Evolutionary conservation across 768 basidiomycete genomes (phyloP).

Genomic region (Termitomyces sp.): DNA sequence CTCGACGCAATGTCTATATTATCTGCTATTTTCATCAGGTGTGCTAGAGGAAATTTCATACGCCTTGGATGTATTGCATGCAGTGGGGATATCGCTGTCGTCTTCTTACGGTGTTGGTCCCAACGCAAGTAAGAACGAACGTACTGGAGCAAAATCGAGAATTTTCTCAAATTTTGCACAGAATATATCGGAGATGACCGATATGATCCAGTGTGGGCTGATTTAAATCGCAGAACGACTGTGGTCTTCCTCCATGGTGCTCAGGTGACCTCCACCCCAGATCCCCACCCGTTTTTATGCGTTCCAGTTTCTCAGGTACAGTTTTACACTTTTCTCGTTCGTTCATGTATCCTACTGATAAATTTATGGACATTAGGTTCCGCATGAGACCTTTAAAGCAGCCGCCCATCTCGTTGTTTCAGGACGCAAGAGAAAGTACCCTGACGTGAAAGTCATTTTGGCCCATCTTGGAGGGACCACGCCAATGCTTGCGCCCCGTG

Average conservation of each 20-base stretch:
- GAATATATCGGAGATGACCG: conserved; percentile 61
- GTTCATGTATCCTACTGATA: neutral
- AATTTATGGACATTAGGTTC: conserved; percentile 40
- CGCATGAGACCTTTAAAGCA: conserved; percentile 79
- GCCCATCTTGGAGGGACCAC: conserved; percentile 73
- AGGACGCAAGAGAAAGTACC: conserved; percentile 57
- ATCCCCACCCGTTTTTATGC: conserved; percentile 58
- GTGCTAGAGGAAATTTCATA: conserved; percentile 54
- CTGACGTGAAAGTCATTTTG: conserved; percentile 57
- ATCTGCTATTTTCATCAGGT: conserved; percentile 28
- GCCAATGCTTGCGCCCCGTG: conserved; percentile 59
- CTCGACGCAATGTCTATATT: neutral
- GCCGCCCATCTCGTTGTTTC: conserved; percentile 73
- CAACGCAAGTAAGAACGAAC: conserved; percentile 42
- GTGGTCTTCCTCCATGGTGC: conserved; percentile 72
- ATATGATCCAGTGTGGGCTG: conserved; percentile 67
- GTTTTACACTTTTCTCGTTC: neutral
- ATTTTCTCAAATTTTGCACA: conserved; percentile 17
- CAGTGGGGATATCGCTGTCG: conserved; percentile 59
- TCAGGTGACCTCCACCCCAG: conserved; percentile 58
- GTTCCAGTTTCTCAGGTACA: conserved; percentile 64
- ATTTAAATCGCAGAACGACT: conserved; percentile 50
- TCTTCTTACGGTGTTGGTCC: conserved; percentile 60
- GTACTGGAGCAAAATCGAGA: neutral
- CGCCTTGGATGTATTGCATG: conserved; percentile 53